Percentiles rank a stretch among this genome's conserved stretches.
Conservation (phyloP, 257 asterid genomes). For the Linderniella brevidens region DNA sequence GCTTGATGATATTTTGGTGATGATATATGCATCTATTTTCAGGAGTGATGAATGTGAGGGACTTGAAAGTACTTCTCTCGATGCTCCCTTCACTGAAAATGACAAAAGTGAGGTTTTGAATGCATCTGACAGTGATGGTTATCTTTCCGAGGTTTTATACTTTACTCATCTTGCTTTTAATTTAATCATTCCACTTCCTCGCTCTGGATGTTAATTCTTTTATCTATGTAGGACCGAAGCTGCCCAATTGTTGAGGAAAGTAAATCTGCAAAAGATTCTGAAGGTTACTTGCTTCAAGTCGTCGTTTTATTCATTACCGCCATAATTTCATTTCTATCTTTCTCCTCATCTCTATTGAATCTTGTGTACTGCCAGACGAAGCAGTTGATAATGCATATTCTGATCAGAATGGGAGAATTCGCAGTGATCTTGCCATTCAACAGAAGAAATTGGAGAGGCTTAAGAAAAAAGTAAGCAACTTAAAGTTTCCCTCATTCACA, state of each 20-base stretch:
- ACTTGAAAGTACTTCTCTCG: slow-evolving; percentile 33
- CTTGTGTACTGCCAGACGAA: slow-evolving; percentile 30
- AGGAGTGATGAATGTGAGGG: slow-evolving; percentile 29
- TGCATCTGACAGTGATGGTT: slow-evolving; percentile 89
- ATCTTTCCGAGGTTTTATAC: slow-evolving; percentile 70
- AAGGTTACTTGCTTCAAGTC: slow-evolving; percentile 27
- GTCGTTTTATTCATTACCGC: slow-evolving; percentile 1
- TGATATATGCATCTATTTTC: slow-evolving; percentile 11
- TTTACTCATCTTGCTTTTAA: slow-evolving; percentile 9
- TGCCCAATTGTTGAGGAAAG: slow-evolving; percentile 20
- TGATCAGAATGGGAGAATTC: slow-evolving; percentile 37
- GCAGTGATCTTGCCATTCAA: slow-evolving; percentile 33
- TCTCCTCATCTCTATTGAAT: slow-evolving; percentile 6
- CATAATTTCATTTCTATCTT: neutral
- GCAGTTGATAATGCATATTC: slow-evolving; percentile 25
- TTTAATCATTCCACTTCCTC: slow-evolving; percentile 6
- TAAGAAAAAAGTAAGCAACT: slow-evolving; percentile 55
- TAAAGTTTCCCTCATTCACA: neutral
- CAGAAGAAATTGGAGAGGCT: slow-evolving; percentile 60
- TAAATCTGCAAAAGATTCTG: slow-evolving; percentile 20
- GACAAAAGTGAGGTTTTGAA: slow-evolving; percentile 29
- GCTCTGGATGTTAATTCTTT: slow-evolving; percentile 14
- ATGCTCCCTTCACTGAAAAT: slow-evolving; percentile 38
- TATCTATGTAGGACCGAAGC: slow-evolving; percentile 41
- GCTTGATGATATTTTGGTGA: neutral